These are phyloP conservation scores for Curvularia sp. DNA, from an alignment of 2,329 filamentous ascomycete species.

Conservation along the genomic window DNA sequence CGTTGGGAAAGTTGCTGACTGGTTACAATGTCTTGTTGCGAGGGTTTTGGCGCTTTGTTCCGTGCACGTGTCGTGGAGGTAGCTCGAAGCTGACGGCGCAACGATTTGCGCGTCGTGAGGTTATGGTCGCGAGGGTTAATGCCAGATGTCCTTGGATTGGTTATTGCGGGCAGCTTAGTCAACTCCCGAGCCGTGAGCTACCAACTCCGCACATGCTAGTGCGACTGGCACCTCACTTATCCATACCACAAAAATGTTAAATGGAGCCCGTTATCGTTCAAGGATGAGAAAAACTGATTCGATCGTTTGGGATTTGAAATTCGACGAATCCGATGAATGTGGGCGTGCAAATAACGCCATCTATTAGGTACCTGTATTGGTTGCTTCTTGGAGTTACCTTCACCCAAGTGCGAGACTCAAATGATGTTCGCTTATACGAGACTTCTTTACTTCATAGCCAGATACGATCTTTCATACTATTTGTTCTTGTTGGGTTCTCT, in stretches of 20 bases:
- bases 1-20: not conserved
- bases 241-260: not conserved
- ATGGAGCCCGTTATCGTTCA: not conserved
- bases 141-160: conserved; percentile 41
- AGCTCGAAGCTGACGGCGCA: not conserved
- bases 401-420: not conserved
- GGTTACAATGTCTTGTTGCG: not conserved
- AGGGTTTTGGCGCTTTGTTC: not conserved
- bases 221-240: not conserved
- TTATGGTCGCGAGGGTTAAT: conserved; percentile 33
- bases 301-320: not conserved
- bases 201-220: conserved; percentile 13
- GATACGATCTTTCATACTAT: not conserved
- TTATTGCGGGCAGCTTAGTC: conserved; percentile 33
- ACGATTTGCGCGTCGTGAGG: conserved; percentile 18
- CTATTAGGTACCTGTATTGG: conserved; percentile 7
- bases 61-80: not conserved
- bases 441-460: not conserved
- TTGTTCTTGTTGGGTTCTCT: not conserved
- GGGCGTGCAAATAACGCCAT: not conserved
- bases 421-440: conserved; percentile 1
- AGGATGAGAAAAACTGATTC: not conserved
- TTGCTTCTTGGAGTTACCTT: conserved; percentile 7
- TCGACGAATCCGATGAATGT: not conserved
- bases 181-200: conserved; percentile 26